Percentiles rank a stretch among this genome's conserved stretches.
Evolutionary conservation across 345 rosid genomes (phyloP).

Genomic region (Pugionium dolabratum): DNA sequence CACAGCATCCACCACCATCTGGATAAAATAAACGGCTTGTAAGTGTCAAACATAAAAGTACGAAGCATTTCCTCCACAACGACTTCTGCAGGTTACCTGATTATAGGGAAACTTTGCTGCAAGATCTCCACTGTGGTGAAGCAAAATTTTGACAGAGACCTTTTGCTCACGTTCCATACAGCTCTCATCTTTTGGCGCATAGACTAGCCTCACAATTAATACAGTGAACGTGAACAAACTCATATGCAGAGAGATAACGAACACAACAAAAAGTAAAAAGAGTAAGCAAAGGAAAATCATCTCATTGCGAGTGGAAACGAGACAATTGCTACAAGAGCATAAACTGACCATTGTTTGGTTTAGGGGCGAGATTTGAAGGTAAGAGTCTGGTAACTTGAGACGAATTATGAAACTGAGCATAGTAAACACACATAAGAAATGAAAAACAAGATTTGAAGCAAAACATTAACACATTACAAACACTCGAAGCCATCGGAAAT

Average conservation of each 20-base stretch:
- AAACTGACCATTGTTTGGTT: constrained; percentile 51
- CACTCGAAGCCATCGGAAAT: constrained; percentile 4
- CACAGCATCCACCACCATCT: constrained; percentile 70
- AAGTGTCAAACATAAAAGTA: constrained; percentile 18
- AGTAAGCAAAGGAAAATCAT: constrained; percentile 13
- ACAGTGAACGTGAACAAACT: constrained; percentile 18
- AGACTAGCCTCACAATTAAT: constrained; percentile 10
- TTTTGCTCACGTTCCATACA: constrained; percentile 47
- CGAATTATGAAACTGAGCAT: constrained; percentile 45
- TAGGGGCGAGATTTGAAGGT: constrained; percentile 40
- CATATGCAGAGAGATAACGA: constrained; percentile 2
- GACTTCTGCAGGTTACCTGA: constrained; percentile 46
- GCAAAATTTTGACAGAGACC: constrained; percentile 60
- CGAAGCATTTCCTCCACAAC: constrained; percentile 1
- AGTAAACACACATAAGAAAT: constrained; percentile 23
- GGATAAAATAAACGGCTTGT: constrained; percentile 13
- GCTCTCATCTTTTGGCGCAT: constrained; percentile 40
- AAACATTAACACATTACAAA: background rate
- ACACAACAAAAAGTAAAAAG: background rate
- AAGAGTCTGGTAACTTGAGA: constrained; percentile 35
- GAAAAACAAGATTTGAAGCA: constrained; percentile 3
- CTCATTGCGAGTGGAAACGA: background rate
- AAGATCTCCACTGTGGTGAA: constrained; percentile 68
- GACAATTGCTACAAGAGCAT: constrained; percentile 2
- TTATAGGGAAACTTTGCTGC: constrained; percentile 77